phyloP scores from a whole-genome alignment of 352 stramenopile species.

The Phytophthora pinifolia region DNA sequence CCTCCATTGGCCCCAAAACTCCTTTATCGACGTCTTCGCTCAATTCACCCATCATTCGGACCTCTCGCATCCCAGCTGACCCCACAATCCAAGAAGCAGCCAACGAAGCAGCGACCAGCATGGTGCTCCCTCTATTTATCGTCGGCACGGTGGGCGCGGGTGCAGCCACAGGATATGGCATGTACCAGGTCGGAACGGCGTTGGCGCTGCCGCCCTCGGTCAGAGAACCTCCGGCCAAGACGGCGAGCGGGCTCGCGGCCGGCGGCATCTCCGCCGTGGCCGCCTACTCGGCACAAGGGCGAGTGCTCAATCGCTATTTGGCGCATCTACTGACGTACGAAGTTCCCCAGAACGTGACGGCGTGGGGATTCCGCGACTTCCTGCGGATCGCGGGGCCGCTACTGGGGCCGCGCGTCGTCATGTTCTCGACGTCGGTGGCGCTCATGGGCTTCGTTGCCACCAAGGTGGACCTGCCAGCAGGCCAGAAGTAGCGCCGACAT shows the following conservation, averaged over 20 bases:
- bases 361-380: constrained; percentile 73
- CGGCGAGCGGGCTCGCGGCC: constrained; percentile 33
- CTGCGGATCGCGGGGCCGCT: constrained; percentile 60
- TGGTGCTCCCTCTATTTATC: constrained; percentile 76
- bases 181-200: constrained; percentile 62
- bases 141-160: constrained; percentile 46
- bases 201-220: constrained; percentile 40
- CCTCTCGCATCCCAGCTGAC: constrained; percentile 13
- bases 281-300: constrained; percentile 55
- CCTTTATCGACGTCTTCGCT: too few species aligned
- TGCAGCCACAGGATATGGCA: constrained; percentile 54
- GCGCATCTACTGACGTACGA: constrained; percentile 70
- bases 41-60: constrained; percentile 23
- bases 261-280: constrained; percentile 36
- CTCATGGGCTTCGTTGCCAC: constrained; percentile 72
- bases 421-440: constrained; percentile 67
- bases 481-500: constrained; percentile 8
- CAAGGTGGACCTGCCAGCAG: constrained; percentile 43
- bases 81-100: constrained; percentile 22
- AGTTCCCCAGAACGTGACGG: constrained; percentile 63
- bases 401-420: constrained; percentile 54
- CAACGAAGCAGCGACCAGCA: constrained; percentile 13
- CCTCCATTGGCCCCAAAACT: too few species aligned
- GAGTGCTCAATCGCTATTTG: constrained; percentile 56
- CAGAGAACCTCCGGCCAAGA: constrained; percentile 43